Base-by-base conservation (phyloP, 2,329 filamentous ascomycete species). In the Elsinoe australis region DNA sequence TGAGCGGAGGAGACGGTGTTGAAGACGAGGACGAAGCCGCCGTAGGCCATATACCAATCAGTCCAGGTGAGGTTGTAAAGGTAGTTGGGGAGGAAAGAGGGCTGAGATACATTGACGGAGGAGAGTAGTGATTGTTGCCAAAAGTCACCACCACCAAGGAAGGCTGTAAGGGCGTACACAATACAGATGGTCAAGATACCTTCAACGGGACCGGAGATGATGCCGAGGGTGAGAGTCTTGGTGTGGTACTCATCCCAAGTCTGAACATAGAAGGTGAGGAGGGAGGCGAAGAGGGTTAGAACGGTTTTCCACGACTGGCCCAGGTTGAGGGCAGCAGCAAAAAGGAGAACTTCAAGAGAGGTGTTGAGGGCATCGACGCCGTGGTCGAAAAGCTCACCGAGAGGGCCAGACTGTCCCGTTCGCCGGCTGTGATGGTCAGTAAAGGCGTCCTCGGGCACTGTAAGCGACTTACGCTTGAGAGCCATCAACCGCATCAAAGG, bases 191-290 rank as follows among this genome's bases (percentile, higher is more conserved):
- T 88, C 38, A 96, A 69, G 49, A 98, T 83, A 45, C 92, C 92
- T 68, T 98, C 92, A 29, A 98, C 92, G 3, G 92, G 92, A 0
- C 92, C 92, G 55, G 90, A 95, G 56, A 98, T 76, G 53, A 96
- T 71, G 51, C 92, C 92, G 4, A 98, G 78, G 1, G 88, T 95
- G 39, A 98, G 78, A 2, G 89, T 92, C 67, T 95, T 89, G 45
- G 92, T 98, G 70, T 96, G 90, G 69, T 96, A 98, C 66, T 96
- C 92, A 62, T 98, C 92, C 92, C 92, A 98, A 26, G 92, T 96
- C 66, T 96, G 92, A 33, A 96, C 84, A 66, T 96, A 96, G 67
- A 98, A 98, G n/a, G 92, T 95, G 59, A 94, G 73, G 51, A 90
- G 79, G 5, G 85, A 83, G 57, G 83, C 86, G 68, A 94, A 95